Evolutionary conservation across 768 basidiomycete species (phyloP), one percentile per base, ranked within the genome.

Genomic region (Leccinum pellstonianum): DNA sequence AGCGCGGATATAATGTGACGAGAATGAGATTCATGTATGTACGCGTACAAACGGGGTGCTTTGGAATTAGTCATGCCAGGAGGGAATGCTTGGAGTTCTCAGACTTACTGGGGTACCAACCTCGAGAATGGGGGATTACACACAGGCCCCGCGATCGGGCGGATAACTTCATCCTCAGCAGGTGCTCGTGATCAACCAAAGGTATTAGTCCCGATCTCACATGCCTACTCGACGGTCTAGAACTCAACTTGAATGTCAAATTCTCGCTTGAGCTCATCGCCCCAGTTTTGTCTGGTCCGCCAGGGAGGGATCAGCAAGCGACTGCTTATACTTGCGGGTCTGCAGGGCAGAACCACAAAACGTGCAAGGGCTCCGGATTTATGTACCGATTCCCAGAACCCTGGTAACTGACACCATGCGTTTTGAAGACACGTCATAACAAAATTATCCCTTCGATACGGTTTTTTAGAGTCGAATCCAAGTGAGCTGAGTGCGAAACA

Each of bases 401-500:
- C 65, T 67, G 66, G 65, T 64, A 75, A 70, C 68, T 52, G 51
- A 66, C 31, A 58, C 60, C 66, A 75, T 68, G 68, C 59, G 62
- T 61, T 65, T 68, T 61, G 57, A 54, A 54, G 62, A 62, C 65
- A 67, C 56, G 65, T 62, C 48, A 57, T 56, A 60, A 69, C 47
- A 55, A 57, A 62, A 56, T 61, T 63, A 56, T 52, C 56, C 43
- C 56, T 54, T 59, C 59, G 54, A 64, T 63, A 64, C 54, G 25
- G 19, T 60, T 62, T 58, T 62, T 48, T 52, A 25, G 55, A 60
- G 60, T 27, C 33, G 50, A 55, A 64, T 56, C 57, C 25, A 61
- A 41, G 55, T 62, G 63, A 54, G 62, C 54, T 53, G 61, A 65
- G 52, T 58, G 31, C 56, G 64, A 73, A 69, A 66, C 68, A 64